phyloP scores from a whole-genome alignment of 2,329 filamentous ascomycete species.

The Ophiostoma fasciatum region DNA sequence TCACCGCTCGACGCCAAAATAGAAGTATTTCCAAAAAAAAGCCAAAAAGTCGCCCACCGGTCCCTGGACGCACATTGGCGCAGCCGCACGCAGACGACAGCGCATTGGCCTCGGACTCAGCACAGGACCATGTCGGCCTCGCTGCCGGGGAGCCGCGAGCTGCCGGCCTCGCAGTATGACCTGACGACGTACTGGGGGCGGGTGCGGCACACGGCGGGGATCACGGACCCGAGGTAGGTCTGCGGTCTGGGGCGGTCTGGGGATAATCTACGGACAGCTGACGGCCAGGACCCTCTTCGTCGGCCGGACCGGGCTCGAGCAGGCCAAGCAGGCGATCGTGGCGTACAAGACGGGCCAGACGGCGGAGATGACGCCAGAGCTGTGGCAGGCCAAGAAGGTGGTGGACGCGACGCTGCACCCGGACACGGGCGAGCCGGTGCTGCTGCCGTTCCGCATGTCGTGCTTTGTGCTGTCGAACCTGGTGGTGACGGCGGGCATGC shows the following conservation, averaged over 20 bases:
- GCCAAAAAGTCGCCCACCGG: too few species aligned
- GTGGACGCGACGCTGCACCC: conserved; percentile 94
- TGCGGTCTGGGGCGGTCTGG: too few species aligned
- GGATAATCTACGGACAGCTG: neutral
- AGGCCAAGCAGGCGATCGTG: conserved; percentile 68
- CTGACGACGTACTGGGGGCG: conserved; percentile 89
- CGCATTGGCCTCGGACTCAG: too few species aligned
- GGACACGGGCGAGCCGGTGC: conserved; percentile 82
- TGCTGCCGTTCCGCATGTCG: conserved; percentile 96
- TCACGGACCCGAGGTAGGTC: conserved; percentile 89
- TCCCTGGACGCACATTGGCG: too few species aligned
- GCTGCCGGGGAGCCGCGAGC: conserved; percentile 55
- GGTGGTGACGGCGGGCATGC: conserved; percentile 91
- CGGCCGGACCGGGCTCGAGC: conserved; percentile 60
- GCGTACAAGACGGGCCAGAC: conserved; percentile 78
- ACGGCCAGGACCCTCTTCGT: conserved; percentile 68
- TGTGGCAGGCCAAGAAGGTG: conserved; percentile 94
- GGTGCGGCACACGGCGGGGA: conserved; percentile 73
- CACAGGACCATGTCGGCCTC: conserved; percentile 43
- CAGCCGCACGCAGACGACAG: too few species aligned
- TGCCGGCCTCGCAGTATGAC: conserved; percentile 86
- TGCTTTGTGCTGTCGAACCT: conserved; percentile 87
- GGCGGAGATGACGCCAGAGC: conserved; percentile 67
- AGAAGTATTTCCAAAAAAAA: too few species aligned
- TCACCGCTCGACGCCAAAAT: too few species aligned